Evolutionary conservation across 805 yeast species (phyloP).

Genomic region (Ogataea dorogensis): DNA sequence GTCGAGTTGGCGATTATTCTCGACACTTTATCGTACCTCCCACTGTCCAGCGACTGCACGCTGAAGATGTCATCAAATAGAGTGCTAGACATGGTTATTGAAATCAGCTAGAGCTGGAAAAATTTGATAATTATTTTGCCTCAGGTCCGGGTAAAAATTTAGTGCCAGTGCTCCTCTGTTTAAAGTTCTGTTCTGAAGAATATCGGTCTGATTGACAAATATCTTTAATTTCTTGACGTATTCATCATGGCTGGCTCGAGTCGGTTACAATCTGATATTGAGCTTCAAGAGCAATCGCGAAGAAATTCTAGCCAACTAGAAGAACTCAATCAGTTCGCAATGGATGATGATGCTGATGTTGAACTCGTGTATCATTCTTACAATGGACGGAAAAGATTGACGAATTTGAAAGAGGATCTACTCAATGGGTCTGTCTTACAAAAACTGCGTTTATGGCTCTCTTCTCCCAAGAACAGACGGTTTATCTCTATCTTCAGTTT

Average conservation of each 20-base stretch:
- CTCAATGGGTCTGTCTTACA: constrained; percentile 7
- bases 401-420: constrained; percentile 4
- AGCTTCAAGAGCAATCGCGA: constrained; percentile 24
- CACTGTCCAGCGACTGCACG: constrained; percentile 79
- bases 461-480: constrained; percentile 22
- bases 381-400: constrained; percentile 3
- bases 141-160: constrained; percentile 9
- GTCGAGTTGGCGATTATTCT: constrained; percentile 88
- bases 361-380: constrained; percentile 17
- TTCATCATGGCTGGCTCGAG: constrained; percentile 7
- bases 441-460: constrained; percentile 9
- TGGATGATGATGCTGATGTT: constrained; percentile 22
- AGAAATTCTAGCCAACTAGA: constrained; percentile 20
- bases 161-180: neutral
- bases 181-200: constrained; percentile 7
- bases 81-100: constrained; percentile 56
- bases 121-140: constrained; percentile 6
- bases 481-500: constrained; percentile 16
- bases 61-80: constrained; percentile 92
- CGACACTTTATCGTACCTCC: constrained; percentile 87
- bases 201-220: too few relatives aligned
- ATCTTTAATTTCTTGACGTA: too few relatives aligned
- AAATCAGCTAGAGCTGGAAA: constrained; percentile 4
- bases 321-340: constrained; percentile 24
- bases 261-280: constrained; percentile 19